Conservation (phyloP, 1,284 basidiomycete genomes). For the Ceratobasidium sp. region DNA sequence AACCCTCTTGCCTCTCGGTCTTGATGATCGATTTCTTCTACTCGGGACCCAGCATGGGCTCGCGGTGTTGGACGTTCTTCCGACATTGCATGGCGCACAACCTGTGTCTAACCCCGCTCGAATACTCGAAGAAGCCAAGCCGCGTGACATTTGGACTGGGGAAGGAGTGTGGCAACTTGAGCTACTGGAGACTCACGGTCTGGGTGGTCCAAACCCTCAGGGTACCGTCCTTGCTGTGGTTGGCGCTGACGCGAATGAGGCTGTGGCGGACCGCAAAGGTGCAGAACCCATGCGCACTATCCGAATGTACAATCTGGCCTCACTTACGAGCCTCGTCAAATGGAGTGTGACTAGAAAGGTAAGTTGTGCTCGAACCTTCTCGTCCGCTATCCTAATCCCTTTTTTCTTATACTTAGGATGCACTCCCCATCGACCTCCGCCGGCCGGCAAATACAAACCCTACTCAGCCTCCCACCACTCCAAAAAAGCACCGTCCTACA, state of each 20-base stretch:
- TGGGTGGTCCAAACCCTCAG: conserved; percentile 67
- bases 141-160: conserved; percentile 73
- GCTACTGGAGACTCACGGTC: conserved; percentile 72
- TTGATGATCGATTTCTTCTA: conserved; percentile 69
- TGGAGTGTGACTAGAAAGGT: conserved; percentile 76
- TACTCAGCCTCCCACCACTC: neutral
- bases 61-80: conserved; percentile 79
- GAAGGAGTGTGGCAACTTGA: conserved; percentile 81
- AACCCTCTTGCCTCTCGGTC: conserved; percentile 70
- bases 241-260: conserved; percentile 64
- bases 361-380: conserved; percentile 46
- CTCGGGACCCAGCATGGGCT: conserved; percentile 80
- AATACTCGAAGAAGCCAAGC: conserved; percentile 59
- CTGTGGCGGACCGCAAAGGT: conserved; percentile 58
- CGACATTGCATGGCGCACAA: conserved; percentile 62
- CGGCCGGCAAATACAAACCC: conserved; percentile 63
- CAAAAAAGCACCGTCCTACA: conserved; percentile 34
- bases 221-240: conserved; percentile 79
- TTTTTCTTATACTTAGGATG: conserved; percentile 57
- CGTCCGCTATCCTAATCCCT: conserved; percentile 29
- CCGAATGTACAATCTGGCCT: conserved; percentile 82
- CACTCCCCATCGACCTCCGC: conserved; percentile 68
- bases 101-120: conserved; percentile 53
- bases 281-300: conserved; percentile 66
- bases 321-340: conserved; percentile 74